A percentile compares a stretch with the other conserved stretches of the same genome.
These are phyloP conservation scores for Aspergillus ustus DNA, from an alignment of 2,329 filamentous ascomycete genomes.

Conservation along the genomic window DNA sequence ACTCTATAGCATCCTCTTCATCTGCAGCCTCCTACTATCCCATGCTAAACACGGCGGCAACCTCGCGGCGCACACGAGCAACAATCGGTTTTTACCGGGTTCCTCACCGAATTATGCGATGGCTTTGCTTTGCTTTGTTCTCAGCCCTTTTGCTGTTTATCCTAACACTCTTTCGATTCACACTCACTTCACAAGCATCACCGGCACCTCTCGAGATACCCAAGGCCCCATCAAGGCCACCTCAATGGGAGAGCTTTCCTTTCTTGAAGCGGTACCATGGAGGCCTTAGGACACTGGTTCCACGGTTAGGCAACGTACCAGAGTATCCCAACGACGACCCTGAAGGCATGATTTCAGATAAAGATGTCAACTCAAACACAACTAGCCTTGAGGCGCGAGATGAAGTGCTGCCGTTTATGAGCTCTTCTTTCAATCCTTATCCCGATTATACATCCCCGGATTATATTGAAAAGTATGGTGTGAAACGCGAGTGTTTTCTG, in stretches of 20 bases:
- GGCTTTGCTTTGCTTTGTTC: constrained; percentile 74
- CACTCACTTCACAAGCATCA: constrained; percentile 53
- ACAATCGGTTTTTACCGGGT: constrained; percentile 60
- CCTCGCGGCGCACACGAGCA: constrained; percentile 40
- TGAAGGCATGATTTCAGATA: constrained; percentile 59
- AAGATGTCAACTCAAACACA: constrained; percentile 38
- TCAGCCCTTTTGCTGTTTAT: constrained; percentile 76
- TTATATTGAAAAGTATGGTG: constrained; percentile 61
- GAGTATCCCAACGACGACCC: constrained; percentile 74
- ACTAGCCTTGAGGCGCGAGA: constrained; percentile 28
- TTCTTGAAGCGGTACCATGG: constrained; percentile 91
- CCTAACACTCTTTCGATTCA: constrained; percentile 72
- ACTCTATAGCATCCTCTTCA: constrained; percentile 48
- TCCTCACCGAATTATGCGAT: constrained; percentile 75
- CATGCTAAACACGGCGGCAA: constrained; percentile 42
- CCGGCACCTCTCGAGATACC: constrained; percentile 50
- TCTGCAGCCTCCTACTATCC: constrained; percentile 58
- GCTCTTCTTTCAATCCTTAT: constrained; percentile 70
- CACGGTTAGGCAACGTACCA: constrained; percentile 68
- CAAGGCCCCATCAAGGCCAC: constrained; percentile 66
- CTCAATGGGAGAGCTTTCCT: constrained; percentile 81
- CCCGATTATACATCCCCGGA: constrained; percentile 63
- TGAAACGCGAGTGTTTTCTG: constrained; percentile 77
- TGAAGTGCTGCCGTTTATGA: constrained; percentile 45
- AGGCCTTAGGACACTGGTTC: constrained; percentile 74